phyloP scores from a whole-genome alignment of 352 stramenopile species.

The Phytopythium boreale region DNA sequence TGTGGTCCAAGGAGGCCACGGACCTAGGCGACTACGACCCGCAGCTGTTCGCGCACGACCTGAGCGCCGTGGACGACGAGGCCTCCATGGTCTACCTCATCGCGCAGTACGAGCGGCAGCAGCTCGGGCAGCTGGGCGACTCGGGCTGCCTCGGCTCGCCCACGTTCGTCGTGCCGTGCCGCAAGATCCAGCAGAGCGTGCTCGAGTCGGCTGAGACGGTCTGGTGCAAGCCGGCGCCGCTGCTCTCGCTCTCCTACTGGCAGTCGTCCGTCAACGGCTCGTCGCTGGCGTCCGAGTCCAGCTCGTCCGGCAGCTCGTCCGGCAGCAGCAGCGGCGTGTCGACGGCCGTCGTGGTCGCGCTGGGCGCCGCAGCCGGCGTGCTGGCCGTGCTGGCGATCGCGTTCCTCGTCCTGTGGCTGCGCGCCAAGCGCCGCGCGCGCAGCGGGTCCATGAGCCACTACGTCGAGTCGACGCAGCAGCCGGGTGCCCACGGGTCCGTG shows the following conservation, averaged over 20 bases:
- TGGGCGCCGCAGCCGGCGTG: background rate
- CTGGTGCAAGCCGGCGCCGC: conserved; percentile 31
- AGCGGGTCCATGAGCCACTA: background rate
- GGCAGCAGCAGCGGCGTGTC: background rate
- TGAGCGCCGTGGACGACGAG: background rate
- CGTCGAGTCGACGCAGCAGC: background rate
- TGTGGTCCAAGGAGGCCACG: conserved; percentile 14
- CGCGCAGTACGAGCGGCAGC: conserved; percentile 2
- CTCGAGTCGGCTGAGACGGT: conserved; percentile 10
- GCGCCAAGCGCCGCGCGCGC: background rate
- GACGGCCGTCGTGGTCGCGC: background rate
- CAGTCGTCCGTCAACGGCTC: background rate
- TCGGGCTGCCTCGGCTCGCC: conserved; percentile 18
- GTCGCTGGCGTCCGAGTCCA: background rate
- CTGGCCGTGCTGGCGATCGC: background rate
- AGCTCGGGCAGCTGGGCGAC: conserved; percentile 17
- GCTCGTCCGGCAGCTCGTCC: too few relatives aligned
- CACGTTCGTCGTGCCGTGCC: conserved; percentile 30
- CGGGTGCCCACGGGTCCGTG: background rate
- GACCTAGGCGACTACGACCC: conserved; percentile 24
- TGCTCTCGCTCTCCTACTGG: conserved; percentile 26
- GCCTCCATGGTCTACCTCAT: conserved; percentile 22
- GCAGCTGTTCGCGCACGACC: conserved; percentile 20
- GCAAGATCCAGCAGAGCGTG: conserved; percentile 5
- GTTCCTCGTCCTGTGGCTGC: background rate